phyloP scores from a whole-genome alignment of 805 yeast genomes.

The Ogataea pignaliae region DNA sequence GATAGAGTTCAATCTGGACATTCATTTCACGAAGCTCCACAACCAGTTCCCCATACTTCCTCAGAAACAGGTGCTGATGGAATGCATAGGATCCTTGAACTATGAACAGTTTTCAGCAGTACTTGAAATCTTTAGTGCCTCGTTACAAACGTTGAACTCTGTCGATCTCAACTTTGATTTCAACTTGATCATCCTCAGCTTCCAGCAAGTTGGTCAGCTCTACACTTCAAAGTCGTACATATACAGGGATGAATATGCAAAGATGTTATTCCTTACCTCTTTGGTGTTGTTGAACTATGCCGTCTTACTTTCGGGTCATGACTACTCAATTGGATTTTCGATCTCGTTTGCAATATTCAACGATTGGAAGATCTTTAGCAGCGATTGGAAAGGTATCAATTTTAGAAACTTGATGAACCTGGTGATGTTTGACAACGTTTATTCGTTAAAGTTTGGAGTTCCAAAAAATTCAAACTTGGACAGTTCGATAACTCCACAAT shows the following conservation, averaged over 20 bases:
- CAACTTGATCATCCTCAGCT: constrained; percentile 31
- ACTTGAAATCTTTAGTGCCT: constrained; percentile 37
- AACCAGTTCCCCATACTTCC: constrained; percentile 43
- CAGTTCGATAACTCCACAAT: constrained; percentile 14
- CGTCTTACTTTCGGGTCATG: constrained; percentile 54
- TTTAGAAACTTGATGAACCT: constrained; percentile 41
- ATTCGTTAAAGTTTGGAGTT: constrained; percentile 47
- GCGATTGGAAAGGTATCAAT: constrained; percentile 16
- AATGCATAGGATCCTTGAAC: constrained; percentile 24
- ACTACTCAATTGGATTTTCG: constrained; percentile 53
- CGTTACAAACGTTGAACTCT: constrained; percentile 37
- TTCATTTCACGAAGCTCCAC: constrained; percentile 43
- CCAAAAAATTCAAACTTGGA: constrained; percentile 24
- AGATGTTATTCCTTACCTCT: constrained; percentile 33
- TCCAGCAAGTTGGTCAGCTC: constrained; percentile 32
- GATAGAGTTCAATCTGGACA: constrained; percentile 32
- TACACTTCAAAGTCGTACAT: constrained; percentile 34
- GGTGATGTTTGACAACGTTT: constrained; percentile 46
- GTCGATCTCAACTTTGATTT: constrained; percentile 24
- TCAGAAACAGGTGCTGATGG: constrained; percentile 24
- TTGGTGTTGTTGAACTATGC: constrained; percentile 49
- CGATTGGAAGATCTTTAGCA: constrained; percentile 49
- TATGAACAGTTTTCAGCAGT: constrained; percentile 28
- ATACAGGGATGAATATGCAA: constrained; percentile 24
- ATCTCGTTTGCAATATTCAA: constrained; percentile 50